Conservation (phyloP, 2,329 filamentous ascomycete species). For the Rhynchosporium secalis region DNA sequence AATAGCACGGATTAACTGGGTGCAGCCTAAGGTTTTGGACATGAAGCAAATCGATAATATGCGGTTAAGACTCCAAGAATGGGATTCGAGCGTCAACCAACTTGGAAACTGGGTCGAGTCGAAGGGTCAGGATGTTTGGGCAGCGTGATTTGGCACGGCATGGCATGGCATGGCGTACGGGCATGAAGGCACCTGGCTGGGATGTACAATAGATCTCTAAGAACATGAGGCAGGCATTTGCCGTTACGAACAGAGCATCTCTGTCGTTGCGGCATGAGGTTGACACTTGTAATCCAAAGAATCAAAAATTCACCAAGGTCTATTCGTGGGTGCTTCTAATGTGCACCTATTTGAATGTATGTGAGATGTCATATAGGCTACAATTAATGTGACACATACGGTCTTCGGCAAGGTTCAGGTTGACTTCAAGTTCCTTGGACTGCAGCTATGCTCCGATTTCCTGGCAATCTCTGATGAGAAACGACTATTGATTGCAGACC, state of each 20-base stretch:
- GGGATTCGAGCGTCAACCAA: slow-evolving; percentile 94
- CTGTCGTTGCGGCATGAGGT: slow-evolving; percentile 1
- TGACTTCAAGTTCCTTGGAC: neutral
- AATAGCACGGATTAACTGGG: slow-evolving; percentile 95
- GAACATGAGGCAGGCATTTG: slow-evolving; percentile 28
- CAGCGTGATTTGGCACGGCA: slow-evolving; percentile 56
- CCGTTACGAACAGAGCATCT: slow-evolving; percentile 19
- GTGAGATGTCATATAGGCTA: neutral
- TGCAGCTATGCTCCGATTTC: too few species aligned
- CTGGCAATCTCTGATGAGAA: too few species aligned
- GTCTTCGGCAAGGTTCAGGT: neutral
- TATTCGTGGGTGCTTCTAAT: neutral
- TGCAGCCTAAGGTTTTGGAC: slow-evolving; percentile 96
- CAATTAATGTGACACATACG: too few species aligned
- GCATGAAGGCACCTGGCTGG: slow-evolving; percentile 29
- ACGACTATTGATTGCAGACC: too few species aligned
- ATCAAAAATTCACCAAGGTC: neutral
- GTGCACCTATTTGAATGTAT: neutral
- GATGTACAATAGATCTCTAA: slow-evolving; percentile 38
- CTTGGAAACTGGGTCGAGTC: slow-evolving; percentile 96
- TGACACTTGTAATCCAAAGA: slow-evolving; percentile 11
- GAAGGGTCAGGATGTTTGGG: slow-evolving; percentile 94
- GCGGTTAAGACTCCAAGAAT: slow-evolving; percentile 83
- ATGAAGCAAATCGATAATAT: slow-evolving; percentile 94
- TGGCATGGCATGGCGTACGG: slow-evolving; percentile 36